Conservation (phyloP, 83 land plant species). For the Picea abies region DNA sequence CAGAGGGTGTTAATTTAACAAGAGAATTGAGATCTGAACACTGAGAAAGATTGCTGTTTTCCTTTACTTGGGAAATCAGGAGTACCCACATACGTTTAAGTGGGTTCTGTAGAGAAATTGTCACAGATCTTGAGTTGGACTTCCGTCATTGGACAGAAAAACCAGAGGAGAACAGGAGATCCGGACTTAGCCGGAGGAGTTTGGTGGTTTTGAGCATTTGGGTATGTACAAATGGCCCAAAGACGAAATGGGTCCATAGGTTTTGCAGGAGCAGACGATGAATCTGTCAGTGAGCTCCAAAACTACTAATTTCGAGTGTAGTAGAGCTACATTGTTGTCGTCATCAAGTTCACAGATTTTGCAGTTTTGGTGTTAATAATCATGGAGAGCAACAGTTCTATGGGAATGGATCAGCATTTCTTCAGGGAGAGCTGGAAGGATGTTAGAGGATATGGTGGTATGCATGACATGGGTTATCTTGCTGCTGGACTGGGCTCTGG, state of each 20-base stretch:
- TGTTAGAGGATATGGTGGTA: neutral
- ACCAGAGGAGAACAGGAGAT: neutral
- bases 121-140: too few relatives aligned
- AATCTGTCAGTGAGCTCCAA: neutral
- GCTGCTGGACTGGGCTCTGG: constrained; percentile 3
- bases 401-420: neutral
- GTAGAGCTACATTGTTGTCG: neutral
- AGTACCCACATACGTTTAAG: too few relatives aligned
- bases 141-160: too few relatives aligned
- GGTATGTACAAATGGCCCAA: neutral
- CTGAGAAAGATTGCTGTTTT: too few relatives aligned
- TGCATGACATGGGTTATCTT: constrained; percentile 6
- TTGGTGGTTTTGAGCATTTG: neutral
- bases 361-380: neutral
- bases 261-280: neutral
- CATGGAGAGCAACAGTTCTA: constrained; percentile 6
- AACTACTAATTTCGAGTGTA: neutral
- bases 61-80: too few relatives aligned
- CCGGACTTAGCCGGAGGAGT: neutral
- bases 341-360: neutral
- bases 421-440: constrained; percentile 13
- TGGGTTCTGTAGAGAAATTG: too few relatives aligned
- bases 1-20: too few relatives aligned
- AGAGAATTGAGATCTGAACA: too few relatives aligned
- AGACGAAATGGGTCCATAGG: neutral